Base-by-base conservation (phyloP, 495 filamentous ascomycete genomes). In the Xanthoparmelia taractica region DNA sequence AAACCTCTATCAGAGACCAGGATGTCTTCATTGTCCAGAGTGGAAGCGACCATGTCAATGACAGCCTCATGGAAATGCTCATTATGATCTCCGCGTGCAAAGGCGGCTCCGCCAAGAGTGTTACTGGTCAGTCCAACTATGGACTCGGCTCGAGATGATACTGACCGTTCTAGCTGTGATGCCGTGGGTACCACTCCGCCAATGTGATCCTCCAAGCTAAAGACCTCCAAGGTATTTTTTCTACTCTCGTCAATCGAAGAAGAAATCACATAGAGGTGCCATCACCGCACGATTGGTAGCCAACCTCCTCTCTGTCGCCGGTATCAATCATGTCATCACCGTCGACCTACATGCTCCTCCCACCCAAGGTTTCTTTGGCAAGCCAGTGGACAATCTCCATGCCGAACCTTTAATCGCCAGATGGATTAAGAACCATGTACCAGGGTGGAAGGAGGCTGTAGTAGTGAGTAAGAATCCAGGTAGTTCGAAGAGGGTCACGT, bases 11-110 rank as follows among this genome's bases (percentile, higher is more conserved):
- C 58, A 88, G 94, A 60, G 93, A 98, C 70, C 94, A 98, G 73
- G 92, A 98, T 83, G 92, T 98, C 63, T 98, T 97, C 76, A 92
- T 98, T 71, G 88, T 98, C 23, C 94, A 98, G 81, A 97, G 93
- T 67, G 94, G 94, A 60, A 97, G 95, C 75, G 80, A 83, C 69
- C 92, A 89, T 83, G 95, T 96, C 81, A 98, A 98, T 77, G 95
- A 98, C 76, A 93, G 89, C 66, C 89, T 98, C 70, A 96, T 98
- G 89, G 94, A 98, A 80, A 81, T 98, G 63, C 84, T 97, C 70
- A 97, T 98, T 75, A 92, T 98, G 88, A 96, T 97, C 69, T 93
- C 91, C 63, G 94, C 94, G 58, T 97, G 94, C 81, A 98, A 96
- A 73, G 91, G 94, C 71, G 93, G 92, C 62, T 97, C 95, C 47